These are phyloP conservation scores for Penicillium corylophilum DNA, from an alignment of 2,329 filamentous ascomycete genomes.

Conservation along the genomic window DNA sequence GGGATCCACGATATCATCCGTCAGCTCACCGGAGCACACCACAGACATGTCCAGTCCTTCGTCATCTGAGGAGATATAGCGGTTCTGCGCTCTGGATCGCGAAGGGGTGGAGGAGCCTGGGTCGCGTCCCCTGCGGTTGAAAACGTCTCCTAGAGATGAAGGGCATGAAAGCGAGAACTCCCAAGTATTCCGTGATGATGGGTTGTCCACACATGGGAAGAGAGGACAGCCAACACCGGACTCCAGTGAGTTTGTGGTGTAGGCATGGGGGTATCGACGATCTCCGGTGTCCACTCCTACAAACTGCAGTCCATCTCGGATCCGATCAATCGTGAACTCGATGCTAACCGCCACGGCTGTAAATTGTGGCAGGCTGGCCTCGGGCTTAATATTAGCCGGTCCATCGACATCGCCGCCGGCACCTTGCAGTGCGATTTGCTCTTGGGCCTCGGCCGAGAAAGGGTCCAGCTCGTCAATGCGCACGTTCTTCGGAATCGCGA, in stretches of 20 bases:
- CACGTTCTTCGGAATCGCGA: conserved; percentile 60
- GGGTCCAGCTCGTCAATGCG: conserved; percentile 62
- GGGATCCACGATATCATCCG: conserved; percentile 76
- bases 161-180: conserved; percentile 84
- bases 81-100: conserved; percentile 25
- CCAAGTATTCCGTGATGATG: conserved; percentile 78
- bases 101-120: conserved; percentile 14
- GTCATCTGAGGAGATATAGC: conserved; percentile 68
- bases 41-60: conserved; percentile 85
- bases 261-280: conserved; percentile 82
- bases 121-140: conserved; percentile 39
- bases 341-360: conserved; percentile 65
- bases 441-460: conserved; percentile 50
- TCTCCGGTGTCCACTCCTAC: conserved; percentile 80
- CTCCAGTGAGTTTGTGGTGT: conserved; percentile 77
- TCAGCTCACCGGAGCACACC: conserved; percentile 84
- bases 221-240: conserved; percentile 79
- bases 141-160: conserved; percentile 77
- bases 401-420: conserved; percentile 40
- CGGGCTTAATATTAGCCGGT: conserved; percentile 34
- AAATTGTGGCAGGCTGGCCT: conserved; percentile 50
- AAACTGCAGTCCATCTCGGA: conserved; percentile 87
- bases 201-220: conserved; percentile 91
- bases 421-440: conserved; percentile 44
- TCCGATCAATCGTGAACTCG: conserved; percentile 72